Percentiles rank a stretch among this genome's conserved stretches.
Conservation (phyloP, 1,284 basidiomycete genomes). For the Irpex sp. region DNA sequence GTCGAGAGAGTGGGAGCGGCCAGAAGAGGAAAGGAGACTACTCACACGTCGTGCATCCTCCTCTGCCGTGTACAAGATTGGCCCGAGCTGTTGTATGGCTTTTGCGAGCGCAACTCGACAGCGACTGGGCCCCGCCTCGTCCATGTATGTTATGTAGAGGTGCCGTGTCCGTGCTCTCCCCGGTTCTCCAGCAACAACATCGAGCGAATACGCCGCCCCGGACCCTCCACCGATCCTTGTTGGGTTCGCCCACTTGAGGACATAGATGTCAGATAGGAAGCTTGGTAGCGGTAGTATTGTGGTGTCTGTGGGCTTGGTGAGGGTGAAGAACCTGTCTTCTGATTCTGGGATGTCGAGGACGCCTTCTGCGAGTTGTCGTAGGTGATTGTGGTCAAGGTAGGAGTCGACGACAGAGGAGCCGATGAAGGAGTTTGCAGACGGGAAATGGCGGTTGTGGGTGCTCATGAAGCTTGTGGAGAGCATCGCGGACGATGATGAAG, state of each 20-base stretch:
- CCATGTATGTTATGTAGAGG: constrained; percentile 17
- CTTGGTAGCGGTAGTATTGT: constrained; percentile 10
- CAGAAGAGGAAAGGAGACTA: neutral
- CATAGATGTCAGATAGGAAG: constrained; percentile 7
- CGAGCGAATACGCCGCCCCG: constrained; percentile 14
- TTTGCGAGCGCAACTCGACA: constrained; percentile 13
- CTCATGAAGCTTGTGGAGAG: neutral
- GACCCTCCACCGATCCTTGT: constrained; percentile 13
- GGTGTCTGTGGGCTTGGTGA: constrained; percentile 11
- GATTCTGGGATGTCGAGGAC: constrained; percentile 14
- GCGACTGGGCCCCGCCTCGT: constrained; percentile 15
- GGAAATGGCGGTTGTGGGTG: neutral
- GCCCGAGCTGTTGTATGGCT: constrained; percentile 13
- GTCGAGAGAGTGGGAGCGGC: neutral
- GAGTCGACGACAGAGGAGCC: constrained; percentile 4
- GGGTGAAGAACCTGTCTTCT: constrained; percentile 13
- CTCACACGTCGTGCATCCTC: constrained; percentile 14
- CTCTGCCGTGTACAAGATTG: constrained; percentile 15
- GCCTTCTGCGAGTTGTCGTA: constrained; percentile 10
- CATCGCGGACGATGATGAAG: neutral
- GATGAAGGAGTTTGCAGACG: neutral
- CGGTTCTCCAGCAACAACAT: constrained; percentile 11
- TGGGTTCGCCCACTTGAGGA: constrained; percentile 15
- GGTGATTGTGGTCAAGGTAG: constrained; percentile 10
- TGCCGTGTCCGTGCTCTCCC: constrained; percentile 12